Evolutionary conservation across 495 filamentous ascomycete genomes (phyloP), one percentile per base, ranked within the genome.

Genomic region (Podospora fimiseda): DNA sequence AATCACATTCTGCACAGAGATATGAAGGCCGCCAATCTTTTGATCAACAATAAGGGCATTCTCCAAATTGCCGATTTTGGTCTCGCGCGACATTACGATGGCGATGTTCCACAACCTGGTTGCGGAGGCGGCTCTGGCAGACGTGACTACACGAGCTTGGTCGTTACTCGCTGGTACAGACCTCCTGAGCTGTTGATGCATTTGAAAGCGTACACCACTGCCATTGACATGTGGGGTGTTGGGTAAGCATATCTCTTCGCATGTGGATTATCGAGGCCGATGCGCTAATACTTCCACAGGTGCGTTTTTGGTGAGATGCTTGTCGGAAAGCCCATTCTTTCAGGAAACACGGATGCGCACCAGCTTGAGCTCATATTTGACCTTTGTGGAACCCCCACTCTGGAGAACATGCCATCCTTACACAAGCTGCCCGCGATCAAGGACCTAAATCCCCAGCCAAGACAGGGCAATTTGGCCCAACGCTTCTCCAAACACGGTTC

Each of bases 271-370:
- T n/a, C n/a, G n/a, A n/a, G n/a, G n/a, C n/a, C n/a, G n/a, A n/a
- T n/a, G n/a, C 13, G 50, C 66, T 72, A 59, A 74, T 65, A 48
- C 51, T 6, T n/a, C 16, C 37, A 13, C 56, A 92, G 89, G 23
- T 96, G 93, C 65, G 90, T 99, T 9, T 96, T 99, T 66, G 93
- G 90, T 24, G 93, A 99, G 69, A 99, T 99, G 93, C 87, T 97
- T 54, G 84, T 88, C 59, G 83, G 90, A 45, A 95, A 89, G 64
- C 93, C 93, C 0, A 96, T 99, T 43, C 79, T 99, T 20, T 82
- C 89, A 2, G 93, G 93, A 3, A 88, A 82, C 50, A 94, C 86
- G 62, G 93, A 99, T 64, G 69, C 80, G 5, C 87, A 97, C 61
- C 93, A 99, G 69, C 81, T 90, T 38, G 82, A 93, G 11, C 80